A percentile compares a stretch with the other conserved stretches of the same genome.
These are phyloP conservation scores for Xylariales sp. DNA, from an alignment of 2,329 filamentous ascomycete species.

Conservation along the genomic window DNA sequence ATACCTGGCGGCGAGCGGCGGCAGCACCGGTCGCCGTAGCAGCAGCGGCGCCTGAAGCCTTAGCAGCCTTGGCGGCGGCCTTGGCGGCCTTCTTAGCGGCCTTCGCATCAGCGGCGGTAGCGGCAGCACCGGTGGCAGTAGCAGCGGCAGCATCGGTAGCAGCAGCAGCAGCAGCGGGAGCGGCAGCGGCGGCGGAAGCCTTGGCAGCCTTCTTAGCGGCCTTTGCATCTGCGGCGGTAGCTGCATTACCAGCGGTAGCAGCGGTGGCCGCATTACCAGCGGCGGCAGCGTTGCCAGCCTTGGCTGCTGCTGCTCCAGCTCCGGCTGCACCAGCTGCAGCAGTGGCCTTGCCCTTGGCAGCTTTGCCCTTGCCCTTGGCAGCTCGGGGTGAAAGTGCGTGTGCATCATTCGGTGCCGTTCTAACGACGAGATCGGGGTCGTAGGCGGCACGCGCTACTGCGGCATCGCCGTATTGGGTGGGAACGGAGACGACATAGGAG, in stretches of 20 bases:
- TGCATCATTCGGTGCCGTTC: conserved; percentile 1
- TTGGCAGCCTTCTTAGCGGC: neutral
- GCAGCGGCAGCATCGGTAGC: too few species aligned
- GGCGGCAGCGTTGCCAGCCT: neutral
- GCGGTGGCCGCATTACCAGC: neutral
- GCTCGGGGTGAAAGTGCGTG: neutral
- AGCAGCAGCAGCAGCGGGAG: neutral
- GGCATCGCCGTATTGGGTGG: conserved; percentile 3
- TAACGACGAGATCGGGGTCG: conserved; percentile 3
- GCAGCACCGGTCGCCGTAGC: neutral
- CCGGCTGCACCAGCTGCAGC: neutral
- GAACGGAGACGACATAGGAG: conserved; percentile 9
- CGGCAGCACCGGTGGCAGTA: neutral
- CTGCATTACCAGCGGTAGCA: neutral
- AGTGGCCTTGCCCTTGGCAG: too few species aligned
- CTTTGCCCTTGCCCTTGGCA: conserved; percentile 4
- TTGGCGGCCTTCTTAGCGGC: neutral
- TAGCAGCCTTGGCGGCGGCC: conserved; percentile 2
- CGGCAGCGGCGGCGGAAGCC: neutral
- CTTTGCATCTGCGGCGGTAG: neutral
- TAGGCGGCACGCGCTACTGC: conserved; percentile 5
- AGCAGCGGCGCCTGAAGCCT: neutral
- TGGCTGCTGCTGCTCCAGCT: neutral
- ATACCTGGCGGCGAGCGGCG: neutral
- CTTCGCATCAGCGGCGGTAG: neutral